Evolutionary conservation across 345 rosid genomes (phyloP), one percentile per base, ranked within the genome.

Genomic region (Salix arbutifolia): DNA sequence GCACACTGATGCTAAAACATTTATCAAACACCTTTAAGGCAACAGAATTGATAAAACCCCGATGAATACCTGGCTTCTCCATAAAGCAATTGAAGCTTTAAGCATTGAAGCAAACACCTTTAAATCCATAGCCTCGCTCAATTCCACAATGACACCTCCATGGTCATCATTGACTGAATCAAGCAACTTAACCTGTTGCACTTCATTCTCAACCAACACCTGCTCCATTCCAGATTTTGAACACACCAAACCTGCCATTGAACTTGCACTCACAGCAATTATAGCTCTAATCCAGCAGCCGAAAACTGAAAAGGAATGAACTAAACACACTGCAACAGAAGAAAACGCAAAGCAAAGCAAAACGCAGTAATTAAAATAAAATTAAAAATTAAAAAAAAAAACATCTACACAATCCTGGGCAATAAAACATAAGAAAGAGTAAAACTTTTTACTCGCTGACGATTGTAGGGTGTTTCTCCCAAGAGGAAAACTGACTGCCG

Each of bases 81-180:
- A 95, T 53, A 70, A 74, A 30, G 85, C 62, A 58, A 93, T 78
- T 38, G 94, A 91, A 56, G 90, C 82, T 76, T 81, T 82, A 40
- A 95, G 96, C 82, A 84, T 65, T 0, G 87, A 69, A 11, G 88
- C 81, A 88, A 95, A 93, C 74, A 78, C 69, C 53, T 67, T 73
- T 31, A 89, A 78, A 62, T 90, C 89, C 88, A 91, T 85, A 44
- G 88, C 88, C 48, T 86, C 87, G 16, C 65, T 87, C 80, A 95
- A 72, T 66, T 90, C 93, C 23, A 89, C 84, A 40, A 88, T 75
- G 14, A 93, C 94, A 33, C 99, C 99, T 58, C 90, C 97, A 81
- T 90, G 88, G 21, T 83, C 88, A 84, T 95, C 98, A 66, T 90
- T 73, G 35, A 82, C 53, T 19, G 82, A 86, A 69, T 82, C 33